Evolutionary conservation across 2,329 filamentous ascomycete genomes (phyloP), one percentile per base, ranked within the genome.

Genomic region (Cladosporium colombiae): DNA sequence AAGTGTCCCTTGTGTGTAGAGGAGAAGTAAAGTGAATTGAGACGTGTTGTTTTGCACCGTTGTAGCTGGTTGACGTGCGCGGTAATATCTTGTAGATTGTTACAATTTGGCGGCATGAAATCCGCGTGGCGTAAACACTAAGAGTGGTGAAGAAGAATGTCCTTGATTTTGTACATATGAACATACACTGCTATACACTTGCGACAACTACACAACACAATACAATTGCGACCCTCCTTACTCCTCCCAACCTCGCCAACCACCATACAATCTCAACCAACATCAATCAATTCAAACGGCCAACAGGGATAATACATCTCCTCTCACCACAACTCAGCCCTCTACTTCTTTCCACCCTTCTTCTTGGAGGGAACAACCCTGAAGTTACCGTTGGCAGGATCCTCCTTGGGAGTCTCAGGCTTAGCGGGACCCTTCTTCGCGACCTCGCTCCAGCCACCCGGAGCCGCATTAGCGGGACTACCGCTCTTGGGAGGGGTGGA

Each of bases 331-430:
- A 44, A n/a, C 2, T 18, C 1, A n/a, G 2, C 6, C 10, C 16
- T 40, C 37, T 63, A 63, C 37, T 63, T 63, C 61, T 63, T 63
- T 16, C 61, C 35, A 6, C 61, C 61, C 61, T 97, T 97, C 88
- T 97, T 98, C 79, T 95, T 93, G 69, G 89, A 86, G 16, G 92
- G 88, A 13, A 98, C 94, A 62, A 98, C 91, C 83, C 95, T 95
- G 82, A 97, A 98, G 59, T 86, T 87, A 11, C 89, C 85, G 27
- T 83, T 86, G 52, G 79, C 57, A 78, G 76, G 58, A 27, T 63
- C 61, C 33, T 78, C 74, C 74, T 80, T 79, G 25, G 61, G 61
- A 35, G 61, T 63, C 59, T 75, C 79, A 67, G 77, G 68, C 75
- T 75, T 72, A 71, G 70, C 66, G 59, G 80, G 82, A 27, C 91